A percentile compares a stretch with the other conserved stretches of the same genome.
Evolutionary conservation across 108 stramenopile genomes (phyloP).

Genomic region (Asterionellopsis glacialis): DNA sequence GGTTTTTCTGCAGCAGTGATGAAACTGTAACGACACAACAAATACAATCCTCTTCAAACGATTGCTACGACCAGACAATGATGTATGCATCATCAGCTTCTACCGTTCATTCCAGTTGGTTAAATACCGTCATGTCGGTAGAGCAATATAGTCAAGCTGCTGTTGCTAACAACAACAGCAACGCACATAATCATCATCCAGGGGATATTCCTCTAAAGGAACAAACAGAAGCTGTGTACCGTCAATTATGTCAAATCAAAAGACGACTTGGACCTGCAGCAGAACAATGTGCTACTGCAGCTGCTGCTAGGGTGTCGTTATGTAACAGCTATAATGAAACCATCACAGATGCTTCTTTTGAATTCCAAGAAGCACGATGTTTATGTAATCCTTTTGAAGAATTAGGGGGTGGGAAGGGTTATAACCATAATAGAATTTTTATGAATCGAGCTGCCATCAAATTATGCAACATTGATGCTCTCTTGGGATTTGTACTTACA

Average conservation of each 20-base stretch:
- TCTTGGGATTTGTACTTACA: conserved; percentile 53
- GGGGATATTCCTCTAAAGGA: background rate
- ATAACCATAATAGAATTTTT: conserved; percentile 39
- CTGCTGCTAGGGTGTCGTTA: background rate
- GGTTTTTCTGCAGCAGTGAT: too few relatives aligned
- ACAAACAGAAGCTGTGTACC: conserved; percentile 15
- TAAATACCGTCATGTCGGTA: too few relatives aligned
- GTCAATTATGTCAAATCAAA: conserved; percentile 51
- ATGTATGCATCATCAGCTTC: too few relatives aligned
- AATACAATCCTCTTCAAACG: too few relatives aligned
- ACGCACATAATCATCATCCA: too few relatives aligned
- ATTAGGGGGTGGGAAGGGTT: conserved; percentile 40
- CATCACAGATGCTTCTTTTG: conserved; percentile 13
- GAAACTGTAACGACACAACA: too few relatives aligned
- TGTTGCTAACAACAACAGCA: too few relatives aligned
- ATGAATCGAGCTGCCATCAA: conserved; percentile 81
- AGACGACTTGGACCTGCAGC: conserved; percentile 54
- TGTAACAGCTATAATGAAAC: background rate
- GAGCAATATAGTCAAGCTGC: too few relatives aligned
- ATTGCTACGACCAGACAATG: too few relatives aligned
- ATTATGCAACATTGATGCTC: conserved; percentile 75
- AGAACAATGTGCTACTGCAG: conserved; percentile 25
- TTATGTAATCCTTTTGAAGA: conserved; percentile 69
- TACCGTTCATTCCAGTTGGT: too few relatives aligned
- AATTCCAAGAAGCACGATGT: conserved; percentile 58